Base-by-base conservation (phyloP, 306 rosid genomes). In the Lupinus albus region DNA sequence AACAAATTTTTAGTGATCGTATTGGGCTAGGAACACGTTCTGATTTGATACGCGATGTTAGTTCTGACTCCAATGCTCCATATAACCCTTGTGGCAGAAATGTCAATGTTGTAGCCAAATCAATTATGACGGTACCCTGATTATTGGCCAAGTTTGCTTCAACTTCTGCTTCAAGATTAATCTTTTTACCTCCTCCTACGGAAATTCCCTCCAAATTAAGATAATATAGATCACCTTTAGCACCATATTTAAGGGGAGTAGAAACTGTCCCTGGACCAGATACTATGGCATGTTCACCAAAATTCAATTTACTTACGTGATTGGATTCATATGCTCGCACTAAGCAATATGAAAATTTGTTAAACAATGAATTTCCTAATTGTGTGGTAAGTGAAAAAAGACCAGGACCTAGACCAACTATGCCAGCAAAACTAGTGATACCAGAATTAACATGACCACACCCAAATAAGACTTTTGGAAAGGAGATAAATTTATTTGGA, bases 301-400 rank as follows among this genome's bases (percentile, higher is more conserved):
- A 64, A 8, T 30, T 46, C 2, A 64, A 2, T 30, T 7, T 64
- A 9, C 57, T 9, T 8, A 45, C 21, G 0, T 1, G 4, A 0
- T 11, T 4, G 0, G 2, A 1, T 1, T 33, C 33, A n/a, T 7
- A 21, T 0, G 58, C 0, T 0, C 84, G 83, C 2, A 77, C 44
- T 59, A 87, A 78, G 45, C 92, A 87, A 41, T 87, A 76, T 0
- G 87, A 78, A 54, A 84, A 87, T 38, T 78, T 87, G 0, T 82
- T 77, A 0, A 1, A 64, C 0, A 68, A 64, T 0, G 83, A 70
- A 4, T 75, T 1, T 3, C 20, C 60, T 28, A 87, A 0, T 1
- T 83, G 89, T 1, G 80, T 5, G 6, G 73, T 36, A 5, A 87
- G 78, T 0, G 89, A 87, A 8, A 38, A 55, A 0, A 3, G 0